phyloP scores from a whole-genome alignment of 2,329 filamentous ascomycete genomes.

The Colletotrichum melonis region DNA sequence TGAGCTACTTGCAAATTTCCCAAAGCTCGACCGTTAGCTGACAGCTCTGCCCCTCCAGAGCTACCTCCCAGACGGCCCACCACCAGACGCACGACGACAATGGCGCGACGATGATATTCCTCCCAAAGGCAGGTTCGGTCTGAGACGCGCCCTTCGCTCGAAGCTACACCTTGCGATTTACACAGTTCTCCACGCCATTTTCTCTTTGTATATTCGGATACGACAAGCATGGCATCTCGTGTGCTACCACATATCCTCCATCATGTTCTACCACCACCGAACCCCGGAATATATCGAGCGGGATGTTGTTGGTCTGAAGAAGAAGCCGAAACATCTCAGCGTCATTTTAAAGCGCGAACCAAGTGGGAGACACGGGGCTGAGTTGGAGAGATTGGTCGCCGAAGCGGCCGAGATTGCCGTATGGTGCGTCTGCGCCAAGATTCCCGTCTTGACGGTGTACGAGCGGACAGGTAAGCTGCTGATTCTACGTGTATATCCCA shows the following conservation, averaged over 20 bases:
- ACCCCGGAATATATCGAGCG: slow-evolving; percentile 92
- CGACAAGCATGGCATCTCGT: slow-evolving; percentile 84
- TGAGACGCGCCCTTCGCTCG: slow-evolving; percentile 70
- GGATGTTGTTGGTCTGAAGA: slow-evolving; percentile 80
- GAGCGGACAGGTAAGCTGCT: slow-evolving; percentile 81
- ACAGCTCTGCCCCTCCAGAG: slow-evolving; percentile 37
- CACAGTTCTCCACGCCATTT: slow-evolving; percentile 80
- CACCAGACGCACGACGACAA: slow-evolving; percentile 13
- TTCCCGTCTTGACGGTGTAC: slow-evolving; percentile 89
- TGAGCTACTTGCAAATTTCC: background rate
- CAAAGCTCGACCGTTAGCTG: background rate
- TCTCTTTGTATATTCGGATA: slow-evolving; percentile 87
- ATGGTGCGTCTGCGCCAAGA: slow-evolving; percentile 92
- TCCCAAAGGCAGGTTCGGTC: slow-evolving; percentile 59
- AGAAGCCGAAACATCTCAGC: slow-evolving; percentile 87
- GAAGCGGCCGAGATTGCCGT: slow-evolving; percentile 92
- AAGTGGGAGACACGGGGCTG: slow-evolving; percentile 75
- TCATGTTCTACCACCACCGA: slow-evolving; percentile 94
- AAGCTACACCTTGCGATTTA: slow-evolving; percentile 77
- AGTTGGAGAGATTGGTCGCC: slow-evolving; percentile 85
- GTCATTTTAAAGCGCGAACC: slow-evolving; percentile 83
- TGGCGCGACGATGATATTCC: slow-evolving; percentile 39
- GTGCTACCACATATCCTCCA: slow-evolving; percentile 79
- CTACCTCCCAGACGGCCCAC: slow-evolving; percentile 39
- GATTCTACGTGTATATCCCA: background rate